These are phyloP conservation scores for Mucor racemosus DNA, from an alignment of 371 early-diverging fungal genomes.

Conservation along the genomic window DNA sequence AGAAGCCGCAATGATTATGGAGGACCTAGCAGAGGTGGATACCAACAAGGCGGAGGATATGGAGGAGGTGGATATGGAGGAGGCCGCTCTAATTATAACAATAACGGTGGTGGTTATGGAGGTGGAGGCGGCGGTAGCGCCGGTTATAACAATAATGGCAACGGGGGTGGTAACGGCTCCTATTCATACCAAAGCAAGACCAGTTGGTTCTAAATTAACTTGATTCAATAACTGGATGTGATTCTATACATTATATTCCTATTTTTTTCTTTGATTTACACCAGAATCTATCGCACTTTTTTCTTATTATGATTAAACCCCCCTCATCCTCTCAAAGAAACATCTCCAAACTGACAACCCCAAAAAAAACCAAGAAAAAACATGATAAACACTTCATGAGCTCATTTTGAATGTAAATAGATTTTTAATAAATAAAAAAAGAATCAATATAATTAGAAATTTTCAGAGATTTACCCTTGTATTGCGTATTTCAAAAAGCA, in stretches of 20 bases:
- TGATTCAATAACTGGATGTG: background rate
- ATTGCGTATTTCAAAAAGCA: too few species aligned
- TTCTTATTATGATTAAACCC: background rate
- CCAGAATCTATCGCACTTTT: background rate
- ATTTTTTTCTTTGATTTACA: background rate
- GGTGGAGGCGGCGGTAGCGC: slow-evolving; percentile 12
- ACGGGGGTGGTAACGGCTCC: slow-evolving; percentile 14
- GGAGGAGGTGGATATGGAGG: slow-evolving; percentile 17
- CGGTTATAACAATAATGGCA: slow-evolving; percentile 21
- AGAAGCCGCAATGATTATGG: slow-evolving; percentile 59
- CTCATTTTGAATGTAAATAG: slow-evolving; percentile 6
- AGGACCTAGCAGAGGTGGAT: slow-evolving; percentile 7
- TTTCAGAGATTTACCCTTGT: background rate
- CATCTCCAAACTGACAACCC: too few species aligned
- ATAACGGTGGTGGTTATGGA: slow-evolving; percentile 7
- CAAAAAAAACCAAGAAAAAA: slow-evolving; percentile 8
- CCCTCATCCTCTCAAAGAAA: background rate
- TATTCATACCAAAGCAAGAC: slow-evolving; percentile 54
- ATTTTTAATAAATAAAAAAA: slow-evolving; percentile 3
- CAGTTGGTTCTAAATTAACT: slow-evolving; percentile 70
- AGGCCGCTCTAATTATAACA: slow-evolving; percentile 22
- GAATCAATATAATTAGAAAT: background rate
- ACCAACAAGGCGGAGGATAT: background rate
- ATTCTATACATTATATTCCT: background rate
- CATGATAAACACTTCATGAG: background rate